These are phyloP conservation scores for Aspergillus carbonarius DNA, from an alignment of 2,329 filamentous ascomycete genomes.

Conservation along the genomic window DNA sequence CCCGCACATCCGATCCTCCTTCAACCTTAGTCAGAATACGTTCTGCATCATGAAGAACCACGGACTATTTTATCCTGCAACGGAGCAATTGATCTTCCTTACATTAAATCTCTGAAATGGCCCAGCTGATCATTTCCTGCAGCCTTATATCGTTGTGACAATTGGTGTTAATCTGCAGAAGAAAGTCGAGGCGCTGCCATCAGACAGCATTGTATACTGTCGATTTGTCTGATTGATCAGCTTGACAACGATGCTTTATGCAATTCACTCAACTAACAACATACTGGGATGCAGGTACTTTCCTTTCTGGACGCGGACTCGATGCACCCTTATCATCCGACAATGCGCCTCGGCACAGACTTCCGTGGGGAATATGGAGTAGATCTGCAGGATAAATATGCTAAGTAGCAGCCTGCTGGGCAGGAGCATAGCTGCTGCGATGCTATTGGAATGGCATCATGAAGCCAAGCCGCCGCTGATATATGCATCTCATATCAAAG, in stretches of 20 bases:
- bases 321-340: neutral
- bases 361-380: neutral
- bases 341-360: neutral
- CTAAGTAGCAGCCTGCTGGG: neutral
- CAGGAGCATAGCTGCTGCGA: neutral
- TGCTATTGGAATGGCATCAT: neutral
- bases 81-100: too few species aligned
- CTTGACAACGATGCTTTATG: too few species aligned
- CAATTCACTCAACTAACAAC: too few species aligned
- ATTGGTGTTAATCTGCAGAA: too few species aligned
- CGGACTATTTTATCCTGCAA: neutral
- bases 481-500: neutral
- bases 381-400: neutral
- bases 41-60: neutral
- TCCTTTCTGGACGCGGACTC: constrained; percentile 1
- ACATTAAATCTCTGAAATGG: too few species aligned
- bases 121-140: too few species aligned
- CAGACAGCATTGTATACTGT: too few species aligned
- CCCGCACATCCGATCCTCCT: neutral
- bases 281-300: neutral
- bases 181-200: too few species aligned
- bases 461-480: neutral
- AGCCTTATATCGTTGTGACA: too few species aligned
- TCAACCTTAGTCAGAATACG: neutral
- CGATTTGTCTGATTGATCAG: too few species aligned